Evolutionary conservation across 495 filamentous ascomycete genomes (phyloP).

Genomic region (Elaphomyces granulatus): DNA sequence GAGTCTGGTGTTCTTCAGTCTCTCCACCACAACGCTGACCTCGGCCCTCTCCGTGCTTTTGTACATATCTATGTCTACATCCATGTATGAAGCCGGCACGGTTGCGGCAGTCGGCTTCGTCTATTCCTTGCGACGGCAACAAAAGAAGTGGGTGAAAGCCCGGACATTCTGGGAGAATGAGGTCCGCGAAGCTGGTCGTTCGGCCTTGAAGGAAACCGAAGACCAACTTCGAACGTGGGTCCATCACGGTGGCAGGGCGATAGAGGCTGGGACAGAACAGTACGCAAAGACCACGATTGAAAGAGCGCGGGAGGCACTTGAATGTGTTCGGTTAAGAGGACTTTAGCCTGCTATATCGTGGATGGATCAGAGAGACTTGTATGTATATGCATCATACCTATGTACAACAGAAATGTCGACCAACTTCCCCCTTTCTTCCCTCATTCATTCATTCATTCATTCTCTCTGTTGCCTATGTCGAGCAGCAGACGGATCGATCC

Average conservation of each 20-base stretch:
- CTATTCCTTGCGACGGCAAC: constrained; percentile 58
- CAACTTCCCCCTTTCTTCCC: background rate
- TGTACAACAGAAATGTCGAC: constrained; percentile 12
- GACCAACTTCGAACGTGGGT: constrained; percentile 43
- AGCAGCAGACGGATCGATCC: too few species aligned
- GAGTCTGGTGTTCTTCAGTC: constrained; percentile 57
- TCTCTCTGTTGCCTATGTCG: too few species aligned
- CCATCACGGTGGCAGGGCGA: constrained; percentile 27
- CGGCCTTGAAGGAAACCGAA: constrained; percentile 56
- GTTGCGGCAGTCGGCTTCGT: constrained; percentile 67
- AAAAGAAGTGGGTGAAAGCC: constrained; percentile 63
- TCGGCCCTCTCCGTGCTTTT: constrained; percentile 51
- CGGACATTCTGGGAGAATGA: constrained; percentile 57
- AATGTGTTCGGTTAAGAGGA: constrained; percentile 19
- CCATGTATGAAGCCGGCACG: constrained; percentile 61
- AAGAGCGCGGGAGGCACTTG: constrained; percentile 40
- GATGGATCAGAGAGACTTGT: too few species aligned
- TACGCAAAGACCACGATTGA: constrained; percentile 38
- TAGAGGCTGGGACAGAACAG: constrained; percentile 22
- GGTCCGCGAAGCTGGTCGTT: constrained; percentile 67
- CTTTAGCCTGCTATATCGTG: constrained; percentile 1
- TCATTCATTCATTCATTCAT: constrained; percentile 3
- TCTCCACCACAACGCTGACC: constrained; percentile 48
- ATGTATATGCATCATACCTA: constrained; percentile 13
- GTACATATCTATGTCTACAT: constrained; percentile 44